A percentile compares a stretch with the other conserved stretches of the same genome.
phyloP scores from a whole-genome alignment of 1,284 basidiomycete genomes.

The Omphalotus olearius region DNA sequence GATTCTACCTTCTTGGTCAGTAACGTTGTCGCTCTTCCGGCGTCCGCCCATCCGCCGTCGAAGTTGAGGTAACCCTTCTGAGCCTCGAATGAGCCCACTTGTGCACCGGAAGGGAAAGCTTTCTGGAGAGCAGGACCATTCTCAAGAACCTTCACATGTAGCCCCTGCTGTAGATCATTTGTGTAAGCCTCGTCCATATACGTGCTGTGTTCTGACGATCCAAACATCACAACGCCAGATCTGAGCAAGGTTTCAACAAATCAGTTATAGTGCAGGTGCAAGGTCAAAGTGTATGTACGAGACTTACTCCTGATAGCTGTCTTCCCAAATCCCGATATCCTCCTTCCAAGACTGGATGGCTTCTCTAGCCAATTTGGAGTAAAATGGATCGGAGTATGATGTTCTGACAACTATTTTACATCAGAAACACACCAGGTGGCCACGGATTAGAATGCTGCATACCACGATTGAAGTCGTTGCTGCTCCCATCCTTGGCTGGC shows the following conservation, averaged over 20 bases:
- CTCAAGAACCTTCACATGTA: slow-evolving; percentile 37
- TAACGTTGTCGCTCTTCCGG: slow-evolving; percentile 60
- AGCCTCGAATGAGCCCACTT: slow-evolving; percentile 27
- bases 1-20: slow-evolving; percentile 54
- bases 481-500: slow-evolving; percentile 78
- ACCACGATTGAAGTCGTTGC: slow-evolving; percentile 85
- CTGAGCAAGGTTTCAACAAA: slow-evolving; percentile 27
- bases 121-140: slow-evolving; percentile 34
- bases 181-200: slow-evolving; percentile 48
- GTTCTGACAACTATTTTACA: slow-evolving; percentile 57
- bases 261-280: no score
- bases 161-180: slow-evolving; percentile 57
- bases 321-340: slow-evolving; percentile 54
- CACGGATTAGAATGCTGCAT: slow-evolving; percentile 22
- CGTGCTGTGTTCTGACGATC: slow-evolving; percentile 24
- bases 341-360: slow-evolving; percentile 73
- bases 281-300: background rate
- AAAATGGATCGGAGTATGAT: slow-evolving; percentile 66
- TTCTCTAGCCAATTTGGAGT: slow-evolving; percentile 65
- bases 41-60: slow-evolving; percentile 85
- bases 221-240: slow-evolving; percentile 59
- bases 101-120: slow-evolving; percentile 41
- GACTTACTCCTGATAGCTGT: slow-evolving; percentile 77
- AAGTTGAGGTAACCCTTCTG: slow-evolving; percentile 64
- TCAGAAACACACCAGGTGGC: slow-evolving; percentile 7